Conservation (phyloP, 768 basidiomycete genomes). For the Calocera cornea region DNA sequence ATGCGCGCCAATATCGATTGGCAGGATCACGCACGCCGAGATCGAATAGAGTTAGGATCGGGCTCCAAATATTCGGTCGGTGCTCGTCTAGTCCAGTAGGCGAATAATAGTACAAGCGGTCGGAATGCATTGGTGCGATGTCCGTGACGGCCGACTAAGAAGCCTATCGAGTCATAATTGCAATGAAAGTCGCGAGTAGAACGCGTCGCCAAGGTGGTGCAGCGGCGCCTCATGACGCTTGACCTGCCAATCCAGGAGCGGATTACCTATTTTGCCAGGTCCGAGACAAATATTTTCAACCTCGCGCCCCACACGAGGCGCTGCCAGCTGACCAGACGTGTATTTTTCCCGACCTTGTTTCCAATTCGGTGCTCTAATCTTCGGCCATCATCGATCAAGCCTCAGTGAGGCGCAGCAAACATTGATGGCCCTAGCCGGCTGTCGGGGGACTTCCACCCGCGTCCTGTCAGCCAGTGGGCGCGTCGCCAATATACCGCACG, state of each 20-base stretch:
- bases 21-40: too few species aligned
- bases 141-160: too few species aligned
- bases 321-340: not conserved
- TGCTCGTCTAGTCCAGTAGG: not conserved
- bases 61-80: not conserved
- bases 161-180: not conserved
- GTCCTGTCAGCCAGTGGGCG: not conserved
- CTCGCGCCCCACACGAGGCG: not conserved
- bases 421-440: not conserved
- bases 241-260: not conserved
- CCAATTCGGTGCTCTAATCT: not conserved
- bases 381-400: not conserved
- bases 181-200: not conserved
- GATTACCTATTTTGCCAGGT: not conserved
- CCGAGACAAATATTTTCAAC: not conserved
- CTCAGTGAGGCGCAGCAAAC: not conserved
- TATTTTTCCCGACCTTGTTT: not conserved
- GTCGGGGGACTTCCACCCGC: not conserved
- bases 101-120: too few species aligned
- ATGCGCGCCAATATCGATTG: too few species aligned
- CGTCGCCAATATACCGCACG: not conserved
- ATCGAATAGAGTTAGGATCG: not conserved
- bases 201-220: not conserved
- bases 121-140: too few species aligned
- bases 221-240: too few species aligned